Evolutionary conservation across 176 grass and related monocot genomes (phyloP).

Genomic region (Ampelocalamus luodianensis): DNA sequence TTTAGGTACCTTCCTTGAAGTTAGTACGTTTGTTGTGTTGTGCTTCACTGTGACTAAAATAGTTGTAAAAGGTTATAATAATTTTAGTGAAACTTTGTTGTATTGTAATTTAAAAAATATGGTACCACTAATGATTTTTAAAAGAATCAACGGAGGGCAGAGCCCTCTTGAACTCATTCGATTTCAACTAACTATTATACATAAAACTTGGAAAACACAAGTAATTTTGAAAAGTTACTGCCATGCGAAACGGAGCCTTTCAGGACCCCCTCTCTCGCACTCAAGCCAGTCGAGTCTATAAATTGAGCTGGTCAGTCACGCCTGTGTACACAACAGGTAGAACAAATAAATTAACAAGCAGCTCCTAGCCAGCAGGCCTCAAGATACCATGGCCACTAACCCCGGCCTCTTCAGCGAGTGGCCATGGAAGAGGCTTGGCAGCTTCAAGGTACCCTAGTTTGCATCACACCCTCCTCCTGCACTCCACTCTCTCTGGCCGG

Average conservation of each 20-base stretch:
- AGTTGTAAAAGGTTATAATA: too few species aligned
- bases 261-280: neutral
- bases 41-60: too few species aligned
- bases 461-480: too few species aligned
- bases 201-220: neutral
- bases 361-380: constrained; percentile 7
- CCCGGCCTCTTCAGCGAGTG: constrained; percentile 84
- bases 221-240: neutral
- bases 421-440: constrained; percentile 94
- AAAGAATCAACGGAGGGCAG: too few species aligned
- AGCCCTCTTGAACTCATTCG: too few species aligned
- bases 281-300: neutral
- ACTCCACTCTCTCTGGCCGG: too few species aligned
- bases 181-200: neutral
- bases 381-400: constrained; percentile 67
- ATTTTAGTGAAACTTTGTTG: too few species aligned
- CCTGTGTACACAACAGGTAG: neutral
- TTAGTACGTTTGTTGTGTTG: too few species aligned
- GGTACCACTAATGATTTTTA: too few species aligned
- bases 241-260: neutral
- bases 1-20: too few species aligned
- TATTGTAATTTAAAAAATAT: too few species aligned
- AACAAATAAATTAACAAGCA: neutral
- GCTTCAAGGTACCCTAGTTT: constrained; percentile 68
- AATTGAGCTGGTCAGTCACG: neutral